These are phyloP conservation scores for Purshia tridentata DNA, from an alignment of 306 rosid genomes.

Conservation along the genomic window DNA sequence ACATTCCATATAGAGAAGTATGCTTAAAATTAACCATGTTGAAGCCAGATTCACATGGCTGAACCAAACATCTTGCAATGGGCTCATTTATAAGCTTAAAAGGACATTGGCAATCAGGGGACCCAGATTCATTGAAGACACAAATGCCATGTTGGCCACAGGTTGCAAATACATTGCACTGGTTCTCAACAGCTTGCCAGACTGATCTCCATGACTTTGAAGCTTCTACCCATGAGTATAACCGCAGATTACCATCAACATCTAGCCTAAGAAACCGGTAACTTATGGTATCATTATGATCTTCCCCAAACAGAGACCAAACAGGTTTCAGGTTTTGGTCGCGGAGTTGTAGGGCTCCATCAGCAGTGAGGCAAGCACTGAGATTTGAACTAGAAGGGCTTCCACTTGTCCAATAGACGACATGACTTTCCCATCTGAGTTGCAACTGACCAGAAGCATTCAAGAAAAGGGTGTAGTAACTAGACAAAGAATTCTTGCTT, in stretches of 20 bases:
- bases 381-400: slow-evolving; percentile 47
- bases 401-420: slow-evolving; percentile 65
- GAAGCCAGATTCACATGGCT: slow-evolving; percentile 43
- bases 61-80: slow-evolving; percentile 46
- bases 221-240: slow-evolving; percentile 67
- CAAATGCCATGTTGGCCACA: slow-evolving; percentile 69
- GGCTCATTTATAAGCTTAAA: slow-evolving; percentile 37
- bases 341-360: slow-evolving; percentile 65
- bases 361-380: slow-evolving; percentile 48
- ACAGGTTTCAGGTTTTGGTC: slow-evolving; percentile 40
- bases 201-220: slow-evolving; percentile 62
- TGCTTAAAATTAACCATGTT: slow-evolving; percentile 38
- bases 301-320: slow-evolving; percentile 82
- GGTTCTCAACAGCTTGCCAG: slow-evolving; percentile 89
- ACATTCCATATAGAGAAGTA: slow-evolving; percentile 58
- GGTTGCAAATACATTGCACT: slow-evolving; percentile 77
- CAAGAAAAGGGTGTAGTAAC: slow-evolving; percentile 68
- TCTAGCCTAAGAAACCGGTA: slow-evolving; percentile 74
- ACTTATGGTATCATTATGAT: slow-evolving; percentile 54
- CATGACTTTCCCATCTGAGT: slow-evolving; percentile 64
- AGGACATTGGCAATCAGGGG: slow-evolving; percentile 59
- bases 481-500: slow-evolving; percentile 42
- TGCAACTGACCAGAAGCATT: slow-evolving; percentile 62
- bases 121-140: slow-evolving; percentile 43
- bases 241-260: slow-evolving; percentile 72